phyloP scores from a whole-genome alignment of 805 yeast species.

The Kregervanrija delftensis region DNA sequence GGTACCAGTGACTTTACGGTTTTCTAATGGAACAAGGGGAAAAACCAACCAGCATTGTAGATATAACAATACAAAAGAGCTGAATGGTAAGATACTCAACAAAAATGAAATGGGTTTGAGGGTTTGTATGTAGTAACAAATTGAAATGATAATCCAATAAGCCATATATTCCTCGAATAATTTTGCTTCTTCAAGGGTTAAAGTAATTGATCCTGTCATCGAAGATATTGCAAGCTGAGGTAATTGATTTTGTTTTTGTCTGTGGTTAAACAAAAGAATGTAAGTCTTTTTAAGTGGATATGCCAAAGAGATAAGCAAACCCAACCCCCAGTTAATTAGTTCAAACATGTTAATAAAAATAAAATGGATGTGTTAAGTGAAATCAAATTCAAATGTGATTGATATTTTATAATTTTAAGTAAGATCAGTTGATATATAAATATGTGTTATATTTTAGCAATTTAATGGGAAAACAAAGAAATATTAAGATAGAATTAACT shows the following conservation, averaged over 20 bases:
- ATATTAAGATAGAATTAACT: no score
- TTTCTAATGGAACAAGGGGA: conserved; percentile 27
- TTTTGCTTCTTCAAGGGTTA: not conserved
- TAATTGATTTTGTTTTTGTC: no score
- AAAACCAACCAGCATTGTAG: conserved; percentile 56
- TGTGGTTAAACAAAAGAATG: conserved; percentile 15
- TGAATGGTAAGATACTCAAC: conserved; percentile 48
- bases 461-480: no score
- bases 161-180: conserved; percentile 40
- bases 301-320: conserved; percentile 32
- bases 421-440: no score
- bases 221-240: no score
- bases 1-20: conserved; percentile 7
- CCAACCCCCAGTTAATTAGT: conserved; percentile 20
- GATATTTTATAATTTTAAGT: no score
- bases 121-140: conserved; percentile 16
- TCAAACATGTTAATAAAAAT: not conserved
- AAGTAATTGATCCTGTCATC: no score
- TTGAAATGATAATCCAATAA: conserved; percentile 63
- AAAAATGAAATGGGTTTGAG: conserved; percentile 30
- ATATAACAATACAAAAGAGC: conserved; percentile 38
- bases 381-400: no score
- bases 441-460: no score
- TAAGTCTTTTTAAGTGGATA: conserved; percentile 33
- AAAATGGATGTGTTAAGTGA: not conserved